Conservation (phyloP, 208 protist species). For the Acanthamoeba triangularis region DNA sequence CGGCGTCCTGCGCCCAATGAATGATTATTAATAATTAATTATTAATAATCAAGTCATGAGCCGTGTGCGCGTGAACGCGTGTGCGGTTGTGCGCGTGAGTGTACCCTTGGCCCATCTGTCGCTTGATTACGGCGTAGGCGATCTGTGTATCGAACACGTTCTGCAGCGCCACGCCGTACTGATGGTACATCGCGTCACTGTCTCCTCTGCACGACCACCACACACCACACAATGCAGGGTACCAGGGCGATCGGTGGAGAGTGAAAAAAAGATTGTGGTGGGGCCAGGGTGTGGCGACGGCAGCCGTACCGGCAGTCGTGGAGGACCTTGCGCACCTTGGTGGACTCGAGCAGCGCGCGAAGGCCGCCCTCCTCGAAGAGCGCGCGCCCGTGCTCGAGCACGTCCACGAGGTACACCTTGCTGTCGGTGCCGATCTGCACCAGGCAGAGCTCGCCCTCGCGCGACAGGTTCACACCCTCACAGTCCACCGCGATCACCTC, state of each 20-base stretch:
- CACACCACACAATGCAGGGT: too few relatives aligned
- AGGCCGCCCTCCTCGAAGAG: conserved; percentile 43
- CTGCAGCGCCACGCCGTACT: conserved; percentile 34
- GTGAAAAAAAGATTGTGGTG: too few relatives aligned
- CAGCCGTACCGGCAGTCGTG: conserved; percentile 20
- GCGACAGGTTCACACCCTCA: conserved; percentile 46
- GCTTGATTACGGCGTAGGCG: conserved; percentile 44
- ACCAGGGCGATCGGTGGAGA: too few relatives aligned
- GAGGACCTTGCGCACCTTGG: background rate
- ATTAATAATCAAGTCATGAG: too few relatives aligned
- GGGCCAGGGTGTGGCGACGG: too few relatives aligned
- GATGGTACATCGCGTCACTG: conserved; percentile 39
- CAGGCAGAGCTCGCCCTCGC: conserved; percentile 17
- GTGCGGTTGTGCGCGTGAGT: background rate
- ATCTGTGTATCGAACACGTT: conserved; percentile 42
- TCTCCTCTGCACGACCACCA: background rate
- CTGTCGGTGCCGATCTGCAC: conserved; percentile 18
- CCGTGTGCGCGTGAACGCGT: background rate
- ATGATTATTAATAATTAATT: too few relatives aligned
- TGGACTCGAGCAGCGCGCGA: background rate
- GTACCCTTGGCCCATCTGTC: conserved; percentile 28
- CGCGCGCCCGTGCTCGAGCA: conserved; percentile 27
- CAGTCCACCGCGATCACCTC: conserved; percentile 49
- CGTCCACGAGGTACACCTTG: conserved; percentile 54
- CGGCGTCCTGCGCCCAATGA: background rate